A percentile compares a stretch with the other conserved stretches of the same genome.
These are phyloP conservation scores for Amanita polypyramis DNA, from an alignment of 768 basidiomycete genomes.

Conservation along the genomic window DNA sequence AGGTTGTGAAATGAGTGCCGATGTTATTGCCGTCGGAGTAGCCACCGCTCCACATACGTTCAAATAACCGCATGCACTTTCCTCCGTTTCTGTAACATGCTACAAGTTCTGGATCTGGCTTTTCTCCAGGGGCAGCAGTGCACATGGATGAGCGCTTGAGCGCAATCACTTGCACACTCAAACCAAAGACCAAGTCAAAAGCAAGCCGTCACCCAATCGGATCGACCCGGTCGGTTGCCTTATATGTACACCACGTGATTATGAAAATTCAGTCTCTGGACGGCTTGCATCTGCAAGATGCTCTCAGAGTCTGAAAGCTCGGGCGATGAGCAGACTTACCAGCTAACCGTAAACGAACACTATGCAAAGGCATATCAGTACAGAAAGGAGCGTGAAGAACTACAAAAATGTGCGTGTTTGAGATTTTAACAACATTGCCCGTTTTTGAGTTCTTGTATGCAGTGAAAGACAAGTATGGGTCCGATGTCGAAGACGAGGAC, in stretches of 20 bases:
- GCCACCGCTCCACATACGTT: too few species aligned
- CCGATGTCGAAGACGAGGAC: conserved; percentile 46
- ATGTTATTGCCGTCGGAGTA: too few species aligned
- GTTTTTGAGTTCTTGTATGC: conserved; percentile 4
- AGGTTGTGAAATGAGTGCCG: too few species aligned
- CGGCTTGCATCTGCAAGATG: conserved; percentile 8
- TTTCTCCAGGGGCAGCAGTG: too few species aligned
- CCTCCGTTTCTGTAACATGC: too few species aligned
- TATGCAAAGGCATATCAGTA: conserved; percentile 73
- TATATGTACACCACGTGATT: neutral
- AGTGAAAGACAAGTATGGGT: conserved; percentile 88
- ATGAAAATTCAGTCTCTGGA: neutral
- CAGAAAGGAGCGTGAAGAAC: conserved; percentile 79
- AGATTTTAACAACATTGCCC: neutral
- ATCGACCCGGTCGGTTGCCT: too few species aligned
- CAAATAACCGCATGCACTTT: too few species aligned
- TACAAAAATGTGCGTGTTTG: conserved; percentile 54
- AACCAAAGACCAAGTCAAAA: too few species aligned
- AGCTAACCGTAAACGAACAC: conserved; percentile 25
- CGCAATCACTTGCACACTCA: too few species aligned
- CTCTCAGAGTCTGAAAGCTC: conserved; percentile 17
- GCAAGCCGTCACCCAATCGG: too few species aligned
- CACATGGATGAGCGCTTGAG: too few species aligned
- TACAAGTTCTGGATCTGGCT: too few species aligned
- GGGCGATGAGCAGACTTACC: conserved; percentile 4